Conservation (phyloP, 2,329 filamentous ascomycete genomes). For the Thelonectria olida region DNA sequence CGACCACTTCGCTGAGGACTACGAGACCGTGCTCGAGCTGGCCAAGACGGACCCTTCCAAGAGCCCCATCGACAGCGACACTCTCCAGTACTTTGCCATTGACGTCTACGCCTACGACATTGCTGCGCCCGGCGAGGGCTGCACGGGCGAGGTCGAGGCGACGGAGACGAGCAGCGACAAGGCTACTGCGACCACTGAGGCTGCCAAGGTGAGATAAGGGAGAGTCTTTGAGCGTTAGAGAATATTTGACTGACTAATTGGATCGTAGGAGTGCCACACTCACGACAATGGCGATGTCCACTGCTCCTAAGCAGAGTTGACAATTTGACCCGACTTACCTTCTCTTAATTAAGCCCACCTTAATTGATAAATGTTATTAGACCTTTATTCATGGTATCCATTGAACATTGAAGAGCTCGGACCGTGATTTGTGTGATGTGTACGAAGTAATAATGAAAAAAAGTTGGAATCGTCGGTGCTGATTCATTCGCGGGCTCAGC, state of each 20-base stretch:
- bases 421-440: no score
- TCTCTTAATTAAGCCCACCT: neutral
- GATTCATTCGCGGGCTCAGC: no score
- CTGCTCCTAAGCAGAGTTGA: constrained; percentile 39
- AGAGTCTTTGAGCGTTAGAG: constrained; percentile 55
- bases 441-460: no score
- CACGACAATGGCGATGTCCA: constrained; percentile 53
- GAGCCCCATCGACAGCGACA: constrained; percentile 66
- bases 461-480: no score
- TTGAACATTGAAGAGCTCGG: no score
- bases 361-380: neutral
- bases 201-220: constrained; percentile 46
- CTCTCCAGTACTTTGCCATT: constrained; percentile 74
- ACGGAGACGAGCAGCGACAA: constrained; percentile 22
- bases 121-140: constrained; percentile 69
- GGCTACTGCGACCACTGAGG: constrained; percentile 45
- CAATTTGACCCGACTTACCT: no score
- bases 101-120: constrained; percentile 74
- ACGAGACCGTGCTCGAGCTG: constrained; percentile 62
- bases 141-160: constrained; percentile 55
- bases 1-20: constrained; percentile 70
- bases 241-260: constrained; percentile 63
- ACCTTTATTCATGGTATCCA: neutral
- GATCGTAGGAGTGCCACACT: constrained; percentile 61
- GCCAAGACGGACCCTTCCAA: constrained; percentile 58